Evolutionary conservation across 305 asterid genomes (phyloP).

Genomic region (Fraxinus angustifolia): DNA sequence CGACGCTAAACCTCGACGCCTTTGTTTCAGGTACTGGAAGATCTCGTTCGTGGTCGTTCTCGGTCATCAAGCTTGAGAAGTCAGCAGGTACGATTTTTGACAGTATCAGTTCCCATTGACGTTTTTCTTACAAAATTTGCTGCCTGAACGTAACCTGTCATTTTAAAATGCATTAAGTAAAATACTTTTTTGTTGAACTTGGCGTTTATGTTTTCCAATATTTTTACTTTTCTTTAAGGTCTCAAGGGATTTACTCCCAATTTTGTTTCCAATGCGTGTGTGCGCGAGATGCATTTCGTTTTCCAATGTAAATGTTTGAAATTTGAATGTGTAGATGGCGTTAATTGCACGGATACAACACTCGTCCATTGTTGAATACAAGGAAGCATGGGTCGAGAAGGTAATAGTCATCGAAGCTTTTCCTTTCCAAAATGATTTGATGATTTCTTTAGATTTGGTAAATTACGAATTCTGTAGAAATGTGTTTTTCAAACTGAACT

Average conservation of each 20-base stretch:
- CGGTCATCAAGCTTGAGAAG: too few relatives aligned
- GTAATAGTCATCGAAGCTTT: constrained; percentile 34
- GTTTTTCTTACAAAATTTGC: background rate
- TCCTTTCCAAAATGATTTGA: background rate
- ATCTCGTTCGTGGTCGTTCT: too few relatives aligned
- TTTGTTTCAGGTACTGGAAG: too few relatives aligned
- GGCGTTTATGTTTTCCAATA: background rate
- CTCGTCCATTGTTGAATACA: constrained; percentile 84
- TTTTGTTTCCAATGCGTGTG: background rate
- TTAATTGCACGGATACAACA: constrained; percentile 83
- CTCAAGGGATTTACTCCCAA: background rate
- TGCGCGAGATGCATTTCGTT: background rate
- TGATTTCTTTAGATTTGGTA: constrained; percentile 1
- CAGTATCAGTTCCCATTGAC: background rate
- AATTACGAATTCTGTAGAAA: background rate
- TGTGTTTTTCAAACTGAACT: constrained; percentile 10
- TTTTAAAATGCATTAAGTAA: background rate
- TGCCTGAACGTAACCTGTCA: background rate
- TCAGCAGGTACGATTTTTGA: too few relatives aligned
- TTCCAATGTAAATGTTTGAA: constrained; percentile 7
- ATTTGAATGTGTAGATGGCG: constrained; percentile 71
- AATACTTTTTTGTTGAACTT: background rate
- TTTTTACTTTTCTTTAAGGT: constrained; percentile 6
- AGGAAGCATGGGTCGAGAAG: constrained; percentile 99
- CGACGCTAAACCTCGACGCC: too few relatives aligned